These are phyloP conservation scores for Ramaria sp. DNA, from an alignment of 768 basidiomycete genomes.

Conservation along the genomic window DNA sequence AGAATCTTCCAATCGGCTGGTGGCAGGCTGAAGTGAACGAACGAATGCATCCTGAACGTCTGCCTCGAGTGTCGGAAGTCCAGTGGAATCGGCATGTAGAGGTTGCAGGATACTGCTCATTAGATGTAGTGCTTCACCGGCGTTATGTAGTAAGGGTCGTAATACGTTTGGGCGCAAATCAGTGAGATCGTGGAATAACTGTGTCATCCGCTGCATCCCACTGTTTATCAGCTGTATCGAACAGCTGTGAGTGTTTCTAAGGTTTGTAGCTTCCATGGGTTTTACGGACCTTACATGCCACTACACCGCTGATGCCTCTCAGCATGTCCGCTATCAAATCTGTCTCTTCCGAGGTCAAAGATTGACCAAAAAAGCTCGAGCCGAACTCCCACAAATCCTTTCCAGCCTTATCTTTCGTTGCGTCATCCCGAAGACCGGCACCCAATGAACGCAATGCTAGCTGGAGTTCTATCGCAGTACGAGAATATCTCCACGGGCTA, in stretches of 20 bases:
- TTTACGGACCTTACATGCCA: slow-evolving; percentile 52
- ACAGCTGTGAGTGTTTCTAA: neutral
- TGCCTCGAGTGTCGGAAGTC: slow-evolving; percentile 39
- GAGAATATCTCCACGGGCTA: slow-evolving; percentile 77
- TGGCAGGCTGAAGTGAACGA: slow-evolving; percentile 25
- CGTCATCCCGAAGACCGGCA: slow-evolving; percentile 48
- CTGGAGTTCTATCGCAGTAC: slow-evolving; percentile 71
- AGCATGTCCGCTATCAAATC: slow-evolving; percentile 80
- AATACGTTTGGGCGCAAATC: slow-evolving; percentile 15
- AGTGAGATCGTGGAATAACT: slow-evolving; percentile 30
- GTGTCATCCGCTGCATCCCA: slow-evolving; percentile 54
- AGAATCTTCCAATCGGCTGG: slow-evolving; percentile 14
- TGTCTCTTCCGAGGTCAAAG: slow-evolving; percentile 68
- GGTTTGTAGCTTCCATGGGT: neutral
- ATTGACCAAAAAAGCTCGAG: slow-evolving; percentile 56
- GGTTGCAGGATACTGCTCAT: slow-evolving; percentile 60
- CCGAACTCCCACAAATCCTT: slow-evolving; percentile 56
- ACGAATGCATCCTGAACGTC: slow-evolving; percentile 50
- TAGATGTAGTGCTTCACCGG: slow-evolving; percentile 59
- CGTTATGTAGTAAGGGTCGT: slow-evolving; percentile 35
- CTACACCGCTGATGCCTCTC: slow-evolving; percentile 49
- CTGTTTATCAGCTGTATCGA: slow-evolving; percentile 59
- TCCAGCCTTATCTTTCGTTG: slow-evolving; percentile 41
- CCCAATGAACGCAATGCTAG: slow-evolving; percentile 66
- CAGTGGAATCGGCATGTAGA: slow-evolving; percentile 34